Conservation (phyloP, 1,284 basidiomycete species). For the Cutaneotrichosporon mucoides region DNA sequence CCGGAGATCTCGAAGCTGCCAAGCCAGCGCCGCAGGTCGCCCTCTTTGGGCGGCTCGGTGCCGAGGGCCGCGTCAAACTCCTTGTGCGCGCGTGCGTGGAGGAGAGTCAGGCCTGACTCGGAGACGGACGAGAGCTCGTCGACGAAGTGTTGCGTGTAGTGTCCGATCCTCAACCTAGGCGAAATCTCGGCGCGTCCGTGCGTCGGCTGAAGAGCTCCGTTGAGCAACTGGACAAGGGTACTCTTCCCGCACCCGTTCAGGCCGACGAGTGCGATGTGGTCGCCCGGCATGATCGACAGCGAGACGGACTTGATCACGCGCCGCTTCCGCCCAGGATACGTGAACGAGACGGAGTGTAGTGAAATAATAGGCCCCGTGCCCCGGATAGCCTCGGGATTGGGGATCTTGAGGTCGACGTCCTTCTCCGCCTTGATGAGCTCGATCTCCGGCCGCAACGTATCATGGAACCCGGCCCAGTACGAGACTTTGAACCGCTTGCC, state of each 20-base stretch:
- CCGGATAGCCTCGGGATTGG: conserved; percentile 51
- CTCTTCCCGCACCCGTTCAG: conserved; percentile 59
- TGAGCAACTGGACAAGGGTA: conserved; percentile 59
- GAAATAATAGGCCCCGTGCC: conserved; percentile 57
- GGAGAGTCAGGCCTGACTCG: background rate
- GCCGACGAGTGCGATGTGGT: conserved; percentile 60
- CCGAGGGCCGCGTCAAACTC: conserved; percentile 3
- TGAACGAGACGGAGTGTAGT: conserved; percentile 54
- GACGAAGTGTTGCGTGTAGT: conserved; percentile 50
- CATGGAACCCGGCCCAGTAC: conserved; percentile 56
- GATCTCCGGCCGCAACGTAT: conserved; percentile 53
- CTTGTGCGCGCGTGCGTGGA: conserved; percentile 5
- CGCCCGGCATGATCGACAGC: conserved; percentile 58
- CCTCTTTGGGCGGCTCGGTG: conserved; percentile 41
- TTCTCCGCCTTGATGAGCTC: conserved; percentile 55
- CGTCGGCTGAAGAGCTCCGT: conserved; percentile 55
- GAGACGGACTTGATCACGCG: conserved; percentile 55
- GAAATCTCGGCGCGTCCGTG: conserved; percentile 60
- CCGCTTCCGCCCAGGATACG: conserved; percentile 47
- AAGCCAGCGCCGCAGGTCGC: conserved; percentile 53
- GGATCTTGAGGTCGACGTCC: conserved; percentile 54
- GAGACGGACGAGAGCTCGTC: conserved; percentile 52
- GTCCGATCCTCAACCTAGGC: conserved; percentile 57
- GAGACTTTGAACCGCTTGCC: conserved; percentile 60
- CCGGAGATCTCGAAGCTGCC: conserved; percentile 57